Evolutionary conservation across 805 yeast species (phyloP), one percentile per base, ranked within the genome.

Genomic region (Candida fluviatilis): DNA sequence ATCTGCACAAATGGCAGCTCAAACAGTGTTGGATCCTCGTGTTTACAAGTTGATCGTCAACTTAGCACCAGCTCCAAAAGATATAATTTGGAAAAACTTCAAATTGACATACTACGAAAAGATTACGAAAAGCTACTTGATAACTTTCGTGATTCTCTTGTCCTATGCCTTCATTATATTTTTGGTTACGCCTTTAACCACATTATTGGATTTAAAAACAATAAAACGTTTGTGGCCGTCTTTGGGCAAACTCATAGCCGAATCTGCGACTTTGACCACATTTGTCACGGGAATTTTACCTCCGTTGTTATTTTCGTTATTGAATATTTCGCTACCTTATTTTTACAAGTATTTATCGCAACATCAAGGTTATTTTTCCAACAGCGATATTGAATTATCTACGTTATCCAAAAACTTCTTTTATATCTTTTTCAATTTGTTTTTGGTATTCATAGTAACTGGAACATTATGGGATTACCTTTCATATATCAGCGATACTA

Each of bases 1-100:
- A 0, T 82, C 89, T 48, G 97, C 98, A 2, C 99, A 91, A 58
- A 83, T 89, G 86, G 82, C 93, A 19, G 96, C 97, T 0, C 99
- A 93, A 58, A 93, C 97, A 0, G 90, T 91, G 0, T 59, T 93
- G 41, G 96, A 90, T 55, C 97, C 97, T 0, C 75, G 85, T 40
- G 88, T 93, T 5, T 82, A 85, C 54, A 85, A 80, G 41, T 66
- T 93, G 37, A 85, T 90, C 25, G 84, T 96, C 3, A 69, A 76
- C 29, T 64, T 89, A 40, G 98, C 98, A 0, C 98, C 98, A 0
- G 95, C 74, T 14, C 71, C 74, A 16, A 65, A 66, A 32, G 74
- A 69, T 42, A 66, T 69, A 31, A 57, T 56, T 38, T 69, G 74
- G 74, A 60, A 66, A 12, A 74, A 72, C 54, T 62, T 76, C 46